phyloP scores from a whole-genome alignment of 352 stramenopile species.

The Thalassiosira hispida region DNA sequence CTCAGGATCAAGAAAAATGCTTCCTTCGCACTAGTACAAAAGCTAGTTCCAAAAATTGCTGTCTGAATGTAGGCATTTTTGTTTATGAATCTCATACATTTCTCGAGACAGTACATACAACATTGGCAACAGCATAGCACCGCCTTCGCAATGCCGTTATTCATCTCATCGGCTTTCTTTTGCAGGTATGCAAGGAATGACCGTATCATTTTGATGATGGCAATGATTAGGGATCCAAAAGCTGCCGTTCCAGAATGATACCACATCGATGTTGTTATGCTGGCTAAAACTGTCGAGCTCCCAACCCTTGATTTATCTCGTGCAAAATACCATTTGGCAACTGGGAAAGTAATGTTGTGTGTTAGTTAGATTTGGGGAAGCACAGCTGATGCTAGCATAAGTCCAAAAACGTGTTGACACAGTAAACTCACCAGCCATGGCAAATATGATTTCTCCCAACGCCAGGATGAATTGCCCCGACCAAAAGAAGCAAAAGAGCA shows the following conservation, averaged over 20 bases:
- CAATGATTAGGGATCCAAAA: constrained; percentile 95
- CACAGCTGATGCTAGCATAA: too few relatives aligned
- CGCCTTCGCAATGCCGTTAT: constrained; percentile 88
- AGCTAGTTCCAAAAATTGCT: constrained; percentile 91
- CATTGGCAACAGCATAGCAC: constrained; percentile 91
- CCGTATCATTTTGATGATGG: constrained; percentile 94
- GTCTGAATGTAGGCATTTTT: constrained; percentile 95
- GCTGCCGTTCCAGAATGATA: constrained; percentile 96
- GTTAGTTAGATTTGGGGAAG: constrained; percentile 9
- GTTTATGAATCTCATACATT: constrained; percentile 96
- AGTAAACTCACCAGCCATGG: constrained; percentile 85
- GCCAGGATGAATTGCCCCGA: constrained; percentile 95
- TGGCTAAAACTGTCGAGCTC: constrained; percentile 66
- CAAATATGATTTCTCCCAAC: constrained; percentile 93
- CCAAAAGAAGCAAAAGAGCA: constrained; percentile 96
- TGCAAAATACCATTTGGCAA: constrained; percentile 88
- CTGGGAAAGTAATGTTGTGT: neutral
- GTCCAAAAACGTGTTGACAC: neutral
- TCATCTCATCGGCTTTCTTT: constrained; percentile 90
- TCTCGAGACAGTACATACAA: constrained; percentile 93
- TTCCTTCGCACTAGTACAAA: constrained; percentile 91
- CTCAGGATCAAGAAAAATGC: constrained; percentile 95
- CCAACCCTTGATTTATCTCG: constrained; percentile 81
- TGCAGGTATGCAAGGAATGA: constrained; percentile 92
- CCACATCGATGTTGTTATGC: constrained; percentile 64